Base-by-base conservation (phyloP, 345 rosid species). In the Toxicodendron radicans region DNA sequence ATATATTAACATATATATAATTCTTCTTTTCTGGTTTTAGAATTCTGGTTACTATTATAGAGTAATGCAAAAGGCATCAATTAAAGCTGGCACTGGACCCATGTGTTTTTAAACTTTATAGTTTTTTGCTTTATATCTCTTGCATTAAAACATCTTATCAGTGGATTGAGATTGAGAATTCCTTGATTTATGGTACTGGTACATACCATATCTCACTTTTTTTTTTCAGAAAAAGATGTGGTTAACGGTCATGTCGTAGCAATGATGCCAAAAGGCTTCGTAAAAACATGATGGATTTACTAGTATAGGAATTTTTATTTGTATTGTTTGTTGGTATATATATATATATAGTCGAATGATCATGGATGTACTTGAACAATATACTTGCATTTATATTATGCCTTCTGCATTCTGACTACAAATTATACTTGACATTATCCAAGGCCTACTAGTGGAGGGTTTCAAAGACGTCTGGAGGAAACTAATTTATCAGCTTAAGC, bases 401-500 rank as follows among this genome's bases (percentile, higher is more conserved):
- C 7, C 7, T 35, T 61, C 9, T 16, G 9, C 54, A 3, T 18
- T 33, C 66, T 45, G 27, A 61, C 49, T 2, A 23, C 18, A 64
- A 58, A 30, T 57, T 10, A 14, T 68, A n/a, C n/a, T 49, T 63
- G 52, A 52, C 61, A 57, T 23, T 60, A 3, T 70, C 73, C n/a
- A 57, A 81, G 84, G 84, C 84, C 81, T 54, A 77, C 84, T 1
- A 74, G 81, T 38, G 81, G 84, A 54, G 81, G 81, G 68, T 45
- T 66, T 48, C 5, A 27, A 72, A 66, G 23, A 32, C 51, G 30
- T 43, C 61, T 65, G 58, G 74, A 77, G 41, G 84, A 74, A 33
- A 63, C 73, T 24, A 60, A 62, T 18, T 32, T 48, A 71, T 66
- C 74, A 38, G 56, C 73, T 30, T 70, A 59, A 65, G 58, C 52